Conservation (phyloP, 345 rosid genomes). For the Cochlearia excelsa region DNA sequence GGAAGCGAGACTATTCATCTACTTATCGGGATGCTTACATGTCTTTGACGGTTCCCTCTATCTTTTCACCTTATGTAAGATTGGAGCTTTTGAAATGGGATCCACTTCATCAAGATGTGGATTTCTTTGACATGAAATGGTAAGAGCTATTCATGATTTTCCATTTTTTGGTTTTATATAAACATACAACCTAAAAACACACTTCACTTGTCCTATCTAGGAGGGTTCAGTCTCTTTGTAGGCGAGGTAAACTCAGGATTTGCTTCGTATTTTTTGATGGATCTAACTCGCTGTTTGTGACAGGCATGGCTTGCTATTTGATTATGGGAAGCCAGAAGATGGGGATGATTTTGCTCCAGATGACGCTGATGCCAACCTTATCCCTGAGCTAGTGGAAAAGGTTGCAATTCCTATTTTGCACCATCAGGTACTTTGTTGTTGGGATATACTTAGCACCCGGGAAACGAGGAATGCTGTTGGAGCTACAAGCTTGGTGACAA, state of each 20-base stretch:
- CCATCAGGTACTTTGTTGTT: conserved; percentile 77
- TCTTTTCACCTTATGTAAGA: conserved; percentile 91
- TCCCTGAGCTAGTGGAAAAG: conserved; percentile 85
- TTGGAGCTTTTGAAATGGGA: conserved; percentile 94
- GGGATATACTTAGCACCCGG: conserved; percentile 82
- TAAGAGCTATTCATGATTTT: conserved; percentile 24
- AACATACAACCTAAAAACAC: conserved; percentile 1
- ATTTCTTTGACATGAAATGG: conserved; percentile 87
- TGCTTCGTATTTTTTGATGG: no score
- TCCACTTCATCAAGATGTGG: conserved; percentile 72
- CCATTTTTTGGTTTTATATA: conserved; percentile 4
- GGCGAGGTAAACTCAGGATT: not conserved
- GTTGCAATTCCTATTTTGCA: conserved; percentile 81
- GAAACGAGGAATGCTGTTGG: conserved; percentile 82
- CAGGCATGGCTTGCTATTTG: conserved; percentile 81
- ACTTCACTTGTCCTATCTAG: not conserved
- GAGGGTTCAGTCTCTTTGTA: not conserved
- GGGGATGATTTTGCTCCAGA: conserved; percentile 53
- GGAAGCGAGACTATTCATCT: conserved; percentile 75
- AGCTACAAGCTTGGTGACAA: conserved; percentile 72
- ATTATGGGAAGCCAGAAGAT: conserved; percentile 79
- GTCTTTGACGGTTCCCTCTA: conserved; percentile 76
- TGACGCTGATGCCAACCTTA: conserved; percentile 82
- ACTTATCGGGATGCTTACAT: conserved; percentile 88
- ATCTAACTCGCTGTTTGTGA: conserved; percentile 20